Conservation (phyloP, 139 green algal species). For the Pycnococcus provasolii region DNA sequence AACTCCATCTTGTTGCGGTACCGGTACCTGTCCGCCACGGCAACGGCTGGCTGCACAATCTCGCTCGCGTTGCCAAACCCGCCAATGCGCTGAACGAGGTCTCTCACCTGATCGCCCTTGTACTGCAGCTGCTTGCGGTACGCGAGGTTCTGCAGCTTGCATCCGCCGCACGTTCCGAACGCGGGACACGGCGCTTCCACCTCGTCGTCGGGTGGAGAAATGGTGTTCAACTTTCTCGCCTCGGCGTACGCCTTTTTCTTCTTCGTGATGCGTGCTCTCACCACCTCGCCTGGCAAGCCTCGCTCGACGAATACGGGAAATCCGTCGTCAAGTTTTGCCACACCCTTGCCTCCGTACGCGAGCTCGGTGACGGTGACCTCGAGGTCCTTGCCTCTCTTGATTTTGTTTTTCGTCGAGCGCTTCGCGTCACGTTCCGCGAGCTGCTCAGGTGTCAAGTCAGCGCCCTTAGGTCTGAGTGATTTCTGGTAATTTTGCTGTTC, state of each 20-base stretch:
- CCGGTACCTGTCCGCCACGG: slow-evolving; percentile 16
- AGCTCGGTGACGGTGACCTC: slow-evolving; percentile 37
- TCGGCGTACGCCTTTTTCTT: slow-evolving; percentile 33
- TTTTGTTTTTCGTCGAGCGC: too few relatives aligned
- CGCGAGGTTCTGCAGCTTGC: slow-evolving; percentile 58
- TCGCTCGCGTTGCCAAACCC: slow-evolving; percentile 26
- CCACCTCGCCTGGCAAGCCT: slow-evolving; percentile 56
- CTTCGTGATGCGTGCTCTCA: slow-evolving; percentile 38
- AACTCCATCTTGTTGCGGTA: slow-evolving; percentile 80
- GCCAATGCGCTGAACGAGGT: slow-evolving; percentile 51
- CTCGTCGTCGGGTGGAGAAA: slow-evolving; percentile 33
- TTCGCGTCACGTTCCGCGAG: too few relatives aligned
- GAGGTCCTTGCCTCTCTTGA: slow-evolving; percentile 6
- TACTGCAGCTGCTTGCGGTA: slow-evolving; percentile 58
- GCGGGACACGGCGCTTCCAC: slow-evolving; percentile 47
- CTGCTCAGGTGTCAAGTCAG: too few relatives aligned
- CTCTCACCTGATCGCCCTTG: slow-evolving; percentile 52
- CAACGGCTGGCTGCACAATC: background rate
- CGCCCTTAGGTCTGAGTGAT: too few relatives aligned
- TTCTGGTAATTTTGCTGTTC: too few relatives aligned
- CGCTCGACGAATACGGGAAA: slow-evolving; percentile 55
- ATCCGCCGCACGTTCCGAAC: slow-evolving; percentile 65
- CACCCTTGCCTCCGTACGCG: slow-evolving; percentile 41
- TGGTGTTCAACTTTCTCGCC: slow-evolving; percentile 43
- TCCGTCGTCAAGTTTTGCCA: slow-evolving; percentile 39